Base-by-base conservation (phyloP, 352 stramenopile genomes). In the Pythium rhizo-oryzae region DNA sequence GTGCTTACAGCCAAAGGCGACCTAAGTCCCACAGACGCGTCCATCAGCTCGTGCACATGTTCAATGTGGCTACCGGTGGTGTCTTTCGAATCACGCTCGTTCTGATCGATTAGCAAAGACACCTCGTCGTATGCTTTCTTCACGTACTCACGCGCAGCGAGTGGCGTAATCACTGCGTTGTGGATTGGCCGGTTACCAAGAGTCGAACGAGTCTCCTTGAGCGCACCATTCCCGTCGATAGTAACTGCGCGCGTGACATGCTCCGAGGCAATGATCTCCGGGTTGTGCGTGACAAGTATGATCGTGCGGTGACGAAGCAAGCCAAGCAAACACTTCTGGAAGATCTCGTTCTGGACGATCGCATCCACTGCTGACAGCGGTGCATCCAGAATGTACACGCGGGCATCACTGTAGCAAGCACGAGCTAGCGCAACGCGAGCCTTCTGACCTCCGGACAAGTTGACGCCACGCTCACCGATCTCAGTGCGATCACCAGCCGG, bases 341-440 rank as follows among this genome's bases (percentile, higher is more conserved):
- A 98, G 28, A 98, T 70, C 74, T 96, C 62, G 55, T 85, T 84
- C 33, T 85, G 92, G 28, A 98, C 93, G 74, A 98, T 89, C 37
- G 85, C 85, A 71, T 98, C 95, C 0, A 98, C 94, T 13, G 93
- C 92, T 21, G 77, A 79, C 0, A 98, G 70, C 19, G 89, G 79
- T 63, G 98, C 92, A 65, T 98, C 94, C 8, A 98, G 72, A 5
- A 98, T 56, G 70, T 88, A 91, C 23, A 80, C 84, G 28, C 65
- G 61, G 7, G 78, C 67, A 50, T 86, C 71, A 8, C 70, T 74
- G 70, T 91, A 91, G 62, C 77, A 82, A 16, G 79, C 73, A 24
- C 84, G 78, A 8, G 84, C 84, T 0, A 92, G 54, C 11, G 72
- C 75, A 1, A 92, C 60, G 18, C 84, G 71, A 19, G 70, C 70